phyloP scores from a whole-genome alignment of 345 rosid genomes.

The Cardiospermum halicacabum region DNA sequence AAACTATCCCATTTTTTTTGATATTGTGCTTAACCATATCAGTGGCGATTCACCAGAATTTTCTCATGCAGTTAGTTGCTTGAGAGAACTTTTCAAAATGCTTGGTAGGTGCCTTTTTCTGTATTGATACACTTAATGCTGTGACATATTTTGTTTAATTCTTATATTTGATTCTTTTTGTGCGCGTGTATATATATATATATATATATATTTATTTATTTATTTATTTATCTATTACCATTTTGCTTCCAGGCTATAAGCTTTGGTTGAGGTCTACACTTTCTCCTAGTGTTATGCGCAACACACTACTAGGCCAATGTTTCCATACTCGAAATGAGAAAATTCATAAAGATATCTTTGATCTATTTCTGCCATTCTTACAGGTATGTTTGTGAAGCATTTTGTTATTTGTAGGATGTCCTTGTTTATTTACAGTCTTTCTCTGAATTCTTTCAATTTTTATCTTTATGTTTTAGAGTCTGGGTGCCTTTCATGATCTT shows the following conservation, averaged over 20 bases:
- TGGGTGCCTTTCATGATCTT: constrained; percentile 15
- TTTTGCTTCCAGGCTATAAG: constrained; percentile 71
- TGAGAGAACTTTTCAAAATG: constrained; percentile 86
- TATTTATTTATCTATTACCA: background rate
- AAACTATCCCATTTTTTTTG: constrained; percentile 89
- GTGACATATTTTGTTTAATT: background rate
- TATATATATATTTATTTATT: background rate
- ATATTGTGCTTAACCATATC: constrained; percentile 84
- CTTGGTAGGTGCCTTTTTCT: constrained; percentile 55
- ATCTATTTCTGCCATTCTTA: constrained; percentile 83
- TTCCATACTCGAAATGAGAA: constrained; percentile 90
- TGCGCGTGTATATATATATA: no score
- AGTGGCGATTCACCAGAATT: constrained; percentile 86
- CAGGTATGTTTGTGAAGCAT: constrained; percentile 56
- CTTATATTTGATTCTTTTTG: no score
- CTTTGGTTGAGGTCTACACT: constrained; percentile 93
- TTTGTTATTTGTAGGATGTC: constrained; percentile 7
- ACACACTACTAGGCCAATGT: constrained; percentile 95
- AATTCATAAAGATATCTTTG: constrained; percentile 94
- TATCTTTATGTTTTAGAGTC: background rate
- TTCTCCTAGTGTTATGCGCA: constrained; percentile 95
- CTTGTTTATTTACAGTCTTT: background rate
- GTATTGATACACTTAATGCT: background rate
- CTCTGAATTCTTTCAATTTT: background rate
- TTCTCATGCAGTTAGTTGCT: constrained; percentile 80